These are phyloP conservation scores for Daldinia caldariorum DNA, from an alignment of 495 filamentous ascomycete genomes.

Conservation along the genomic window DNA sequence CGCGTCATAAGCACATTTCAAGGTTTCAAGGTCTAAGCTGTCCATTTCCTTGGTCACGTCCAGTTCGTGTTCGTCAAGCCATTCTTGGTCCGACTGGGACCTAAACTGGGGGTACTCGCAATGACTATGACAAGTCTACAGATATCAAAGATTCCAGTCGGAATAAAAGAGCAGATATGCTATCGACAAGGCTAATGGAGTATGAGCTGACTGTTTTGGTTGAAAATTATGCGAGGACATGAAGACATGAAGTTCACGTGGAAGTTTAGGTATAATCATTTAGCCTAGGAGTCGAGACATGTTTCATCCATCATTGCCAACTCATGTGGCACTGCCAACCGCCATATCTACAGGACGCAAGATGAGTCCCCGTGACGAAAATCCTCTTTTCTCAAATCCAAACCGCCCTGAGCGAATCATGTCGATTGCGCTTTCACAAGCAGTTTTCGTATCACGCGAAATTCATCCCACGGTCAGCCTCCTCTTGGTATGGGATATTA, in stretches of 20 bases:
- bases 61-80: background rate
- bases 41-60: background rate
- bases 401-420: constrained; percentile 4
- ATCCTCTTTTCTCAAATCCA: constrained; percentile 13
- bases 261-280: constrained; percentile 8
- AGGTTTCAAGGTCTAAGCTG: background rate
- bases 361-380: constrained; percentile 17
- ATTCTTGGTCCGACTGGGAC: background rate
- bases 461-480: background rate
- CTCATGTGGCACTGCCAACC: constrained; percentile 14
- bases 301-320: constrained; percentile 36
- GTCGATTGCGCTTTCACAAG: background rate
- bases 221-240: background rate
- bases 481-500: background rate
- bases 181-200: background rate
- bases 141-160: background rate
- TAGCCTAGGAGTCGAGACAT: constrained; percentile 22
- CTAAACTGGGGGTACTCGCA: constrained; percentile 6
- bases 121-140: background rate
- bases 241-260: constrained; percentile 12
- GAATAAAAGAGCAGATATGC: background rate
- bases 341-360: constrained; percentile 1
- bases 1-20: constrained; percentile 3
- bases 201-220: background rate
- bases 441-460: background rate